These are phyloP conservation scores for Fusarium mangiferae DNA, from an alignment of 2,329 filamentous ascomycete genomes.

Conservation along the genomic window DNA sequence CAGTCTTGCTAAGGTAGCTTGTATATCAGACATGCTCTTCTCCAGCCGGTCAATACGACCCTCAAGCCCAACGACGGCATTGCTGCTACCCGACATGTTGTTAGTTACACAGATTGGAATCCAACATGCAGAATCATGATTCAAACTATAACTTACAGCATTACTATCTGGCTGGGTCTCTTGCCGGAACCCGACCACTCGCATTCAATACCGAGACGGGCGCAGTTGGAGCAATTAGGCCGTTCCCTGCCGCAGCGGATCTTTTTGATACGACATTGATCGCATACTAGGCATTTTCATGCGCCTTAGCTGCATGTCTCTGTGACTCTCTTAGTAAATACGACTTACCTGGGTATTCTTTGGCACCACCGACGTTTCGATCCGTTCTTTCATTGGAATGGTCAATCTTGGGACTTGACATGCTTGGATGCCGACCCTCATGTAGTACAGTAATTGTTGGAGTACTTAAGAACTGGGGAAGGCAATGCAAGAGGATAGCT, in stretches of 20 bases:
- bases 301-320: neutral
- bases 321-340: too few species aligned
- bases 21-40: neutral
- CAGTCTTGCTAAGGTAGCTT: neutral
- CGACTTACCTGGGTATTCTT: neutral
- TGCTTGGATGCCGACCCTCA: neutral
- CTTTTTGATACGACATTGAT: neutral
- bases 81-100: neutral
- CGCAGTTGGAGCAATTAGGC: neutral
- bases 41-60: neutral
- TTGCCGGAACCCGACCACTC: neutral
- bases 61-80: neutral
- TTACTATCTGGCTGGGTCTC: neutral
- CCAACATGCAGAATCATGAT: too few species aligned
- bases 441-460: neutral
- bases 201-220: neutral
- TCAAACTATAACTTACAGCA: neutral
- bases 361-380: neutral
- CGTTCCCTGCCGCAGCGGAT: neutral
- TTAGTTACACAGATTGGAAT: neutral
- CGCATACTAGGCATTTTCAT: neutral
- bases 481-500: too few species aligned
- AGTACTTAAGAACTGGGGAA: neutral
- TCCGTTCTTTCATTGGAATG: neutral
- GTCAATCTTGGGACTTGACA: neutral